A percentile compares a stretch with the other conserved stretches of the same genome.
Conservation (phyloP, 148 eudicot genomes). For the Vaccinium myrtillus region DNA sequence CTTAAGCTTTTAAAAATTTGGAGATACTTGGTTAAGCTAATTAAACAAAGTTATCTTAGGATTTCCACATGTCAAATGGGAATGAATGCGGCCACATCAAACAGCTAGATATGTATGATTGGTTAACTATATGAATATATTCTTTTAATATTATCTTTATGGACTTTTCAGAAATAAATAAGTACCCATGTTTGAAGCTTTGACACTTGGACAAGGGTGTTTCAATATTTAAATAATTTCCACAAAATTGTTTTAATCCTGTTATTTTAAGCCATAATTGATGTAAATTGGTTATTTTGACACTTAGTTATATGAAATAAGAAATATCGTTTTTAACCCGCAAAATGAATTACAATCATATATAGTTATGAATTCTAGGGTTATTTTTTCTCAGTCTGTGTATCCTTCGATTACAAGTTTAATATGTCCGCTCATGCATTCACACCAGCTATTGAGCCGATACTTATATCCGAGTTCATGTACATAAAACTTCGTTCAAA, state of each 20-base stretch:
- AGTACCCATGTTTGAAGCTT: not conserved
- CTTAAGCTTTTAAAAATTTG: constrained; percentile 22
- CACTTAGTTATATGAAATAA: not conserved
- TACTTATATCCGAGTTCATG: not conserved
- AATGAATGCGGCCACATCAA: constrained; percentile 23
- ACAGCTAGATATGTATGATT: not conserved
- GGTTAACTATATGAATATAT: not conserved
- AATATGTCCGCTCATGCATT: not conserved
- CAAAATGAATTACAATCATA: too few relatives aligned
- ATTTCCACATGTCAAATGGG: constrained; percentile 25
- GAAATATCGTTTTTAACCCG: not conserved
- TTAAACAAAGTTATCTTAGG: constrained; percentile 29
- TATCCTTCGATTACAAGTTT: not conserved
- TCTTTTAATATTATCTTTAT: not conserved
- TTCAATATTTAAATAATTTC: not conserved
- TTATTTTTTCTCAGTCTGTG: not conserved
- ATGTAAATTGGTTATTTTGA: not conserved
- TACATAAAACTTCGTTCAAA: not conserved
- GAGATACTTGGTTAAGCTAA: constrained; percentile 16
- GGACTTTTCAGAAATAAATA: not conserved
- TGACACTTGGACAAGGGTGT: not conserved
- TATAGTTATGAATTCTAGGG: too few relatives aligned
- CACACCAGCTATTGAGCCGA: not conserved
- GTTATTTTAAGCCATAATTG: not conserved
- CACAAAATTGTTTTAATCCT: too few relatives aligned